phyloP scores from a whole-genome alignment of 2,329 filamentous ascomycete species.

The Botrytis porri region DNA sequence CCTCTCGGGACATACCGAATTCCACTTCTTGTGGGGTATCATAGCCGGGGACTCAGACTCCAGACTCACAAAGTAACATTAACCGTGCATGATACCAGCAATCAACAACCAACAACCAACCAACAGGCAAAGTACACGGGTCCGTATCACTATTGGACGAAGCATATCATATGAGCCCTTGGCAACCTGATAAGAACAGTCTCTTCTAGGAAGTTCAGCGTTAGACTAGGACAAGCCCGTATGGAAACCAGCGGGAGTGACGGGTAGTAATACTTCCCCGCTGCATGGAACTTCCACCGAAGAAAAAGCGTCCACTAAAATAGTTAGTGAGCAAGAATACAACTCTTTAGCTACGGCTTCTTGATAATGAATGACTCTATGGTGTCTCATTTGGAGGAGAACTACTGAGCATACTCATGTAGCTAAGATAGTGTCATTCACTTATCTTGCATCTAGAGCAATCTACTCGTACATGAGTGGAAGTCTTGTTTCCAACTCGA shows the following conservation, averaged over 20 bases:
- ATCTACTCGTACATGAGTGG: background rate
- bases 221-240: background rate
- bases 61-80: background rate
- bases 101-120: background rate
- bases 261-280: background rate
- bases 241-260: background rate
- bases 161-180: background rate
- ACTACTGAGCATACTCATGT: background rate
- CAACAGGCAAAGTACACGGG: background rate
- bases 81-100: background rate
- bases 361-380: background rate
- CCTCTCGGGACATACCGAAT: background rate
- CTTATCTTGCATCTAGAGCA: background rate
- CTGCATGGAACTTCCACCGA: background rate
- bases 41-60: background rate
- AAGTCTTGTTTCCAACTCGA: background rate
- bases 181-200: background rate
- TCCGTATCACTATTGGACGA: background rate
- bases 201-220: background rate
- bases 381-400: background rate
- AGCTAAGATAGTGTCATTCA: background rate
- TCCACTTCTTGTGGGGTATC: background rate
- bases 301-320: background rate
- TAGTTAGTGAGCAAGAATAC: background rate
- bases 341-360: background rate